These are phyloP conservation scores for Calonectria fujianensis DNA, from an alignment of 2,329 filamentous ascomycete species.

Conservation along the genomic window DNA sequence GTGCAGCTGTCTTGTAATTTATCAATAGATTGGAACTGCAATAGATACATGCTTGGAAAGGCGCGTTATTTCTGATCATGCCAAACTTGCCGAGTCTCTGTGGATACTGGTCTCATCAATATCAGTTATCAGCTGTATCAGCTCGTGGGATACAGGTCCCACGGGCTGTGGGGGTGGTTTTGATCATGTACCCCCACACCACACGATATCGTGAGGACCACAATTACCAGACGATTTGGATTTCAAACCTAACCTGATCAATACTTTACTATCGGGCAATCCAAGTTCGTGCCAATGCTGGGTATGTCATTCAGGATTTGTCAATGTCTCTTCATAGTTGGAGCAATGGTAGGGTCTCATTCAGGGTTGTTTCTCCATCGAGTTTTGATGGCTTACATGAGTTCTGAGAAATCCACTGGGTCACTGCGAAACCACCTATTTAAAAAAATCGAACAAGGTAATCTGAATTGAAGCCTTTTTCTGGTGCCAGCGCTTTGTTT, in stretches of 20 bases:
- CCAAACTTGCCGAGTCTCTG: not conserved
- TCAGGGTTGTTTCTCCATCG: not conserved
- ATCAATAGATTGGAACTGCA: not conserved
- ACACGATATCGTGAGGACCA: not conserved
- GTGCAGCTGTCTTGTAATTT: not conserved
- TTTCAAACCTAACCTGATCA: not conserved
- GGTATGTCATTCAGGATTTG: not conserved
- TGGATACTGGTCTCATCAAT: not conserved
- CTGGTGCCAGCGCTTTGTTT: not conserved
- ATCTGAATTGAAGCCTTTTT: not conserved
- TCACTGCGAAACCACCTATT: not conserved
- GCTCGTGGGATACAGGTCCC: not conserved
- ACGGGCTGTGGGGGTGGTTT: not conserved
- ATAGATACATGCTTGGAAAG: not conserved
- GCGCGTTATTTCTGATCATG: not conserved
- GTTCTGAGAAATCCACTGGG: not conserved
- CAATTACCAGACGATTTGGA: not conserved
- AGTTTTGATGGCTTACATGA: not conserved
- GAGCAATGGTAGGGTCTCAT: not conserved
- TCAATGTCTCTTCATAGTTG: not conserved
- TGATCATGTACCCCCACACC: not conserved
- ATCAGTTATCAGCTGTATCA: not conserved
- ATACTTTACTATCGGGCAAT: not conserved
- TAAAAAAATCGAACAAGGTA: not conserved
- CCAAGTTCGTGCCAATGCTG: not conserved